phyloP scores from a whole-genome alignment of 768 basidiomycete genomes.

The Lanmaoa pseudosensibilis region DNA sequence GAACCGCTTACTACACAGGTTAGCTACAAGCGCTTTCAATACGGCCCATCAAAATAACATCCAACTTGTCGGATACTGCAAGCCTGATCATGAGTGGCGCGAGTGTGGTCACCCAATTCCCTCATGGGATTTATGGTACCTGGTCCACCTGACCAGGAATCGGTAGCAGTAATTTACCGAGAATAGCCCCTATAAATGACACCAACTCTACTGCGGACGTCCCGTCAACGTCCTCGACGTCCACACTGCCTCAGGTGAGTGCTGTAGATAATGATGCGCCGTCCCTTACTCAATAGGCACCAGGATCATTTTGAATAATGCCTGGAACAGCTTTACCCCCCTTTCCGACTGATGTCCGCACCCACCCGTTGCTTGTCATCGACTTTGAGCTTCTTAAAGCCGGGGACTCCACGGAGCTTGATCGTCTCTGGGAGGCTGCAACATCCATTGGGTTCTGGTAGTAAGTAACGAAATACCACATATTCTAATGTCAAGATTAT shows the following conservation, averaged over 20 bases:
- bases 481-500: neutral
- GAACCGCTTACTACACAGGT: no score
- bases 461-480: slow-evolving; percentile 32
- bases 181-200: neutral
- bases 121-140: no score
- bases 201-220: no score
- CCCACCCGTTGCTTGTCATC: slow-evolving; percentile 47
- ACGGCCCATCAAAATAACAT: no score
- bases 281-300: neutral
- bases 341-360: slow-evolving; percentile 45
- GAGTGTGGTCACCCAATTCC: no score
- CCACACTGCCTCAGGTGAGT: neutral
- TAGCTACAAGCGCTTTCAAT: no score
- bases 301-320: slow-evolving; percentile 25
- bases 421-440: slow-evolving; percentile 47
- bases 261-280: neutral
- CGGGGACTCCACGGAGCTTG: slow-evolving; percentile 39
- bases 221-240: neutral
- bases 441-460: slow-evolving; percentile 56
- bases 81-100: no score
- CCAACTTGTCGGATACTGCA: no score
- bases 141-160: no score
- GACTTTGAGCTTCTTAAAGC: slow-evolving; percentile 41
- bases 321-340: slow-evolving; percentile 36
- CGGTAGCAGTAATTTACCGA: no score